Base-by-base conservation (phyloP, 2,329 filamentous ascomycete species). In the Teratosphaeria viscida region DNA sequence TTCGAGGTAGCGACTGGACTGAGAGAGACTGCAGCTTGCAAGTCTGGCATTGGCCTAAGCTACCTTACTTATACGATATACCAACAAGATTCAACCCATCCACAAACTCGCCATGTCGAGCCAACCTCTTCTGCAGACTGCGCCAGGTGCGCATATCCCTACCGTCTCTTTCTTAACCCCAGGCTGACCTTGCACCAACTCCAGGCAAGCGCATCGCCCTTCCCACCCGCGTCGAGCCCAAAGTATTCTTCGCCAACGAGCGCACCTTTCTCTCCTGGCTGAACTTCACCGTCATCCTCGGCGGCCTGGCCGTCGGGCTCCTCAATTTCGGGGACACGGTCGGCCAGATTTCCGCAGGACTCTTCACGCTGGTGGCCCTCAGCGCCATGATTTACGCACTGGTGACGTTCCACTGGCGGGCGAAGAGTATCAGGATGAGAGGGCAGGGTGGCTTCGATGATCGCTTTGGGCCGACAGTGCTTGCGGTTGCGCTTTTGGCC, bases 221-320 rank as follows among this genome's bases (percentile, higher is more conserved):
- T 65, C 94, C 94, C 60, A 96, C 92, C 62, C 91, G 94, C 67
- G 92, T 99, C 76, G 94, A 99, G 77, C 94, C 94, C 70, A 99
- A 99, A 79, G 94, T 99, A 81, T 99, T 97, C 85, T 99, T 99
- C 82, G 94, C 94, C 78, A 99, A 99, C 82, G 94, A 99, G 79
- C 90, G 94, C 64, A 99, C 94, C 64, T 99, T 99, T 75, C 86
- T 99, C 71, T 96, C 91, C 77, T 99, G 94, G 94, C 89, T 99
- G 72, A 99, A 99, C 83, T 97, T 97, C 82, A 96, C 92, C 75
- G 92, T 99, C 72, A 92, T 99, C 76, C 88, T 99, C 63, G 94
- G 94, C 71, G 94, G 94, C 64, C 86, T 99, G 56, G 92, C 94
- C 66, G 90, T 99, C 68, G 94, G 94, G 68, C 91, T 99, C 73